These are phyloP conservation scores for Grammothele lineata DNA, from an alignment of 768 basidiomycete species.

Conservation along the genomic window DNA sequence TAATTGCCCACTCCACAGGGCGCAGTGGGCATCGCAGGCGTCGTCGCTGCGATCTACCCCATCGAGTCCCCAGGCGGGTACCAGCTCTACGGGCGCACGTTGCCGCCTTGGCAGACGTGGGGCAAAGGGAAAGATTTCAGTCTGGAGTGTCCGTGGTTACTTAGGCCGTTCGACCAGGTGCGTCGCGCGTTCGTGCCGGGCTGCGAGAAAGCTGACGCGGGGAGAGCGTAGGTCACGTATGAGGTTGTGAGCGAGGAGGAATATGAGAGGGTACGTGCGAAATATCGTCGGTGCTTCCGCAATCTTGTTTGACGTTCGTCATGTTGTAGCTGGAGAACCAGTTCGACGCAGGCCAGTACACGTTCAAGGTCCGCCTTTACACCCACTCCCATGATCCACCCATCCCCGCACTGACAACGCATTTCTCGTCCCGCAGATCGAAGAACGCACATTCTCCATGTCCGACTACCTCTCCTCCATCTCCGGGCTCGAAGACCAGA, in stretches of 20 bases:
- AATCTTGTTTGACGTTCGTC: background rate
- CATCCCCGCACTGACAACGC: background rate
- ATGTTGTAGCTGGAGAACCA: slow-evolving; percentile 42
- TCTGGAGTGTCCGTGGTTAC: slow-evolving; percentile 51
- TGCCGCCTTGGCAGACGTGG: slow-evolving; percentile 66
- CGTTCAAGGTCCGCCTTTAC: slow-evolving; percentile 41
- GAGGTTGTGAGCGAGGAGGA: slow-evolving; percentile 41
- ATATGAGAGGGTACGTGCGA: slow-evolving; percentile 42
- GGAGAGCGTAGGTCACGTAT: slow-evolving; percentile 42
- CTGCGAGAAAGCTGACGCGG: too few relatives aligned
- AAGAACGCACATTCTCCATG: slow-evolving; percentile 51
- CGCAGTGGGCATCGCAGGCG: slow-evolving; percentile 66
- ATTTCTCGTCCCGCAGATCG: slow-evolving; percentile 33
- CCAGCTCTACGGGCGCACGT: slow-evolving; percentile 57
- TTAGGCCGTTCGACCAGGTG: slow-evolving; percentile 61
- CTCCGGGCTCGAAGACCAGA: slow-evolving; percentile 37
- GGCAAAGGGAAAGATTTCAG: slow-evolving; percentile 45
- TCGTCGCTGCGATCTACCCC: slow-evolving; percentile 62
- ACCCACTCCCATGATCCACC: background rate
- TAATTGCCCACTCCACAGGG: slow-evolving; percentile 37
- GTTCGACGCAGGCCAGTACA: slow-evolving; percentile 51
- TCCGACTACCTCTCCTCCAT: slow-evolving; percentile 41
- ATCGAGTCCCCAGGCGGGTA: slow-evolving; percentile 65
- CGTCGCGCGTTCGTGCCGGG: background rate
- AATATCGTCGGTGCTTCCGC: background rate